These are phyloP conservation scores for Yarrowia sp. DNA, from an alignment of 805 yeast genomes.

Conservation along the genomic window DNA sequence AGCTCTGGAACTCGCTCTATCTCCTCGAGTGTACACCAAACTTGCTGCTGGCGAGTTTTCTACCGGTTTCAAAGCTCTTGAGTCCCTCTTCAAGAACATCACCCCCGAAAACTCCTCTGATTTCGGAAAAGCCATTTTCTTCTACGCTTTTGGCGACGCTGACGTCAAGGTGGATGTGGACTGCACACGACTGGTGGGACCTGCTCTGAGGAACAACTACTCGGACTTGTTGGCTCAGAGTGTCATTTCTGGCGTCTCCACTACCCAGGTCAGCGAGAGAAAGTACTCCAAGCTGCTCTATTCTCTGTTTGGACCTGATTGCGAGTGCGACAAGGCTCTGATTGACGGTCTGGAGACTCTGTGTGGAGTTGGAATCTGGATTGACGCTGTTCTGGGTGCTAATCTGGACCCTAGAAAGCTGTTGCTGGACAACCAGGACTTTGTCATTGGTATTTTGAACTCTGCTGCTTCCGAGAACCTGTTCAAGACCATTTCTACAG, in stretches of 20 bases:
- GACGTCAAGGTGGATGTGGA: constrained; percentile 5
- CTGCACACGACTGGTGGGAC: neutral
- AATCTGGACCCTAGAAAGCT: constrained; percentile 2
- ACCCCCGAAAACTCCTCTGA: neutral
- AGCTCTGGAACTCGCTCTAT: constrained; percentile 14
- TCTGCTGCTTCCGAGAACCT: neutral
- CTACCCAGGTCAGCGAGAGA: neutral
- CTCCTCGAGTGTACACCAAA: constrained; percentile 20
- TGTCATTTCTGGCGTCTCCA: neutral
- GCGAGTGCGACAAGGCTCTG: neutral
- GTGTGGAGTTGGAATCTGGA: neutral
- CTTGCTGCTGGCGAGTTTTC: neutral
- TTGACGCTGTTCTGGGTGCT: constrained; percentile 7
- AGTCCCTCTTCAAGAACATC: neutral
- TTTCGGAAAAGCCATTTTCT: constrained; percentile 4
- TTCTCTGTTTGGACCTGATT: neutral
- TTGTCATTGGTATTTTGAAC: neutral
- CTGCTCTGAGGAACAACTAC: neutral
- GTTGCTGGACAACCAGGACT: neutral
- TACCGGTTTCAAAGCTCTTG: constrained; percentile 4
- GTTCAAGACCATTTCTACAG: constrained; percentile 41
- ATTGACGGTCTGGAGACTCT: neutral
- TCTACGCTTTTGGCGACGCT: constrained; percentile 1
- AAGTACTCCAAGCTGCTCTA: constrained; percentile 14
- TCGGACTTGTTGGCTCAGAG: neutral